Base-by-base conservation (phyloP, 2,329 filamentous ascomycete species). In the Curvularia hawaiiensis region DNA sequence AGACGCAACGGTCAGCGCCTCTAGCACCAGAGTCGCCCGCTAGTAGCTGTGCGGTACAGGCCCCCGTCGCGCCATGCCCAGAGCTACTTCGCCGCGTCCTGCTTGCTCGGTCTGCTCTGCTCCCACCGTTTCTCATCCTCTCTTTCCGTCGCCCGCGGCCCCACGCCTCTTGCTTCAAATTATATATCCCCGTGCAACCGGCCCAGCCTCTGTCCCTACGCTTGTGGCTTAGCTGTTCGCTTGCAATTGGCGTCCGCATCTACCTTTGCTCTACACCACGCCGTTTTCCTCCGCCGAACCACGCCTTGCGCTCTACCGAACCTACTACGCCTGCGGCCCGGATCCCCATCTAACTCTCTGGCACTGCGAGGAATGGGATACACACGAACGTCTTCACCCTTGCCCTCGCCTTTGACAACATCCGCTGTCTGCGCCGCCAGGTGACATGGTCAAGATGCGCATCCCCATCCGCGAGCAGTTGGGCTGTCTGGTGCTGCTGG, bases 401-500 rank as follows among this genome's bases (percentile, higher is more conserved):
- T 31, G 52, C 50, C 56, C 52, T 46, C 54, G 47, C 58, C 53
- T 50, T 50, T 45, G 49, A 56, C 41, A 57, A 40, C 60, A 38
- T 39, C 43, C 24, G 53, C 22, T 50, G 50, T 60, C 59, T 54
- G 54, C 51, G 62, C 50, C 60, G 61, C 62, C 39, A 39, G 45
- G 58, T 39, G 64, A 48, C 10, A 75, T 76, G 73, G 73, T 72
- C 68, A 82, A 76, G 69, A 94, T 97, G 91, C 87, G 92, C 76
- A 86, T 97, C 75, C 89, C 90, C 56, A 97, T 97, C 70, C 86
- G 92, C 66, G 88, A 93, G 79, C 93, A 97, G 84, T 84, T 97
- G 68, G 91, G 87, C 65, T 83, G 88, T 75, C 83, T 97, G 63
- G 91, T 97, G 69, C 81, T 95, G 63, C 72, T 91, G 58, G 86